A percentile compares a stretch with the other conserved stretches of the same genome.
These are phyloP conservation scores for Sporothrix humicola DNA, from an alignment of 2,329 filamentous ascomycete genomes.

Conservation along the genomic window DNA sequence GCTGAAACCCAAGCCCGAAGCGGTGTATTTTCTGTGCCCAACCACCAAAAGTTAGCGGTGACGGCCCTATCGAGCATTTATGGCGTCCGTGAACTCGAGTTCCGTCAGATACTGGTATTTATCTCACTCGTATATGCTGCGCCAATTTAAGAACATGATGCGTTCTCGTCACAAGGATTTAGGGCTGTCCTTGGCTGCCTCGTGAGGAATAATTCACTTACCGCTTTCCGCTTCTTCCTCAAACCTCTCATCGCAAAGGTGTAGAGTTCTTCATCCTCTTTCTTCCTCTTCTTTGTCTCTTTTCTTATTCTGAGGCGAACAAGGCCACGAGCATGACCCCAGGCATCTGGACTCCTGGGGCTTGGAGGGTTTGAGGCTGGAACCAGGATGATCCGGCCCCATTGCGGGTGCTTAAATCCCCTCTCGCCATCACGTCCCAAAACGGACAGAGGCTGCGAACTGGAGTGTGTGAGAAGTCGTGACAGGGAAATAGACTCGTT, in stretches of 20 bases:
- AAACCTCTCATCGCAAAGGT: not conserved
- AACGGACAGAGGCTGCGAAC: not conserved
- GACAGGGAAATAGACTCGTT: not conserved
- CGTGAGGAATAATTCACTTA: not conserved
- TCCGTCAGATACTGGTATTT: not conserved
- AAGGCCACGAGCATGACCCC: not conserved
- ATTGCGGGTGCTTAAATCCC: not conserved
- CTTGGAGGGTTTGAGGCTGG: conserved; percentile 22
- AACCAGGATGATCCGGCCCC: conserved; percentile 10
- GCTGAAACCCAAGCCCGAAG: not conserved
- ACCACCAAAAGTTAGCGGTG: not conserved
- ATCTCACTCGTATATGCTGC: not conserved
- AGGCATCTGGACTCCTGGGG: not conserved
- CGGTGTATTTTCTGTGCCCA: conserved; percentile 21
- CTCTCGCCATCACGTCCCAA: conserved; percentile 10
- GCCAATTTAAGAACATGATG: conserved; percentile 12
- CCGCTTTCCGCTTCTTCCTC: not conserved
- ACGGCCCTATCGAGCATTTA: not conserved
- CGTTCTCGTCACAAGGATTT: not conserved
- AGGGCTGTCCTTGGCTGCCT: conserved; percentile 7
- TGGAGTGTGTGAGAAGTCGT: not conserved
- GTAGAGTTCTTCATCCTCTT: not conserved
- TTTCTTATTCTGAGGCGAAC: not conserved
- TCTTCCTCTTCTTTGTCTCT: not conserved
- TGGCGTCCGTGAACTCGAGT: not conserved